Conservation (phyloP, 257 asterid species). For the Solanum bulbocastanum region DNA sequence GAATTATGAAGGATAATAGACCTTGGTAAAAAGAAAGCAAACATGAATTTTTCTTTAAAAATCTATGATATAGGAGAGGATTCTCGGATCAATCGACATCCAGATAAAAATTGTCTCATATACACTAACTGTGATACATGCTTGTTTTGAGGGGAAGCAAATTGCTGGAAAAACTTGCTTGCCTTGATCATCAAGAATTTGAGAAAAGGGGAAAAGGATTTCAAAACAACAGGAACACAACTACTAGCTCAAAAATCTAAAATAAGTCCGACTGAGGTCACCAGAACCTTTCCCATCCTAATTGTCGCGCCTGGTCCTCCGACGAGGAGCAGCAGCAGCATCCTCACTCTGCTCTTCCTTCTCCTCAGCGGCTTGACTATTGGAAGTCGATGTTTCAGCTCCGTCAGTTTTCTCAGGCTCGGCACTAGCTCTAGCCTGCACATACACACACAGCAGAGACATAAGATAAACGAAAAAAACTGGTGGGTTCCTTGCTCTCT, state of each 20-base stretch:
- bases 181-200: background rate
- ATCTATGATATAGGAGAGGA: background rate
- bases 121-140: background rate
- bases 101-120: background rate
- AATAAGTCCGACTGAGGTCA: background rate
- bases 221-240: background rate
- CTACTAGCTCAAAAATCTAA: background rate
- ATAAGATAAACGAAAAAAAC: background rate
- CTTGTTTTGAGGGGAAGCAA: background rate
- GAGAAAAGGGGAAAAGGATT: background rate
- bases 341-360: slow-evolving; percentile 40
- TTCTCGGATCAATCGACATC: background rate
- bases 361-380: slow-evolving; percentile 43
- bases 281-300: background rate
- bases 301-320: slow-evolving; percentile 9
- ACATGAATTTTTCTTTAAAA: background rate
- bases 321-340: slow-evolving; percentile 2
- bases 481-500: background rate
- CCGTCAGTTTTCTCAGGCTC: slow-evolving; percentile 39
- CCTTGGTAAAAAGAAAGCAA: background rate
- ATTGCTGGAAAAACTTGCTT: background rate
- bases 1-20: background rate
- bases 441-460: background rate
- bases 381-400: slow-evolving; percentile 50
- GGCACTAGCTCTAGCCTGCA: slow-evolving; percentile 34